Conservation (phyloP, 441 rosid species). For the Populus trichocarpa region DNA sequence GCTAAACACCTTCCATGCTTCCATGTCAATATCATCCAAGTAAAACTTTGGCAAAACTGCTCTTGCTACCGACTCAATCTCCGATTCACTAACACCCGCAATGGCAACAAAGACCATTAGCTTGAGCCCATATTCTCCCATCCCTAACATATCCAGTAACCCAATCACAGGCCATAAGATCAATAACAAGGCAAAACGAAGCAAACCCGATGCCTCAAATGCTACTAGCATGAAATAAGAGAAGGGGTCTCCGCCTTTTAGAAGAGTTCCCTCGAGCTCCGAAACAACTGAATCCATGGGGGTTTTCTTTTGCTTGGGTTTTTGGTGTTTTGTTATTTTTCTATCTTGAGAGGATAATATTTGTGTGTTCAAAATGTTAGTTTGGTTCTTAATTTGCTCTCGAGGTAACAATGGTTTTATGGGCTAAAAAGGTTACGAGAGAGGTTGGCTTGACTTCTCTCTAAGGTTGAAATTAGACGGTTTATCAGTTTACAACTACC, state of each 20-base stretch:
- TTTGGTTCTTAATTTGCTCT: neutral
- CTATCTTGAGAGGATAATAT: neutral
- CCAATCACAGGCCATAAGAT: conserved; percentile 59
- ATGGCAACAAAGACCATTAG: conserved; percentile 65
- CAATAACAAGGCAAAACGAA: conserved; percentile 56
- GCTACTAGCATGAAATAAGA: conserved; percentile 85
- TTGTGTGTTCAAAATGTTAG: neutral
- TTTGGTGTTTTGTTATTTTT: neutral
- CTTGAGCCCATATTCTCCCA: conserved; percentile 45
- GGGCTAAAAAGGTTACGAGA: conserved; percentile 19
- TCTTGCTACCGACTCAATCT: conserved; percentile 74
- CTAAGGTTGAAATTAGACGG: conserved; percentile 40
- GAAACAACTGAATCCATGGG: conserved; percentile 54
- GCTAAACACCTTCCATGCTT: conserved; percentile 69
- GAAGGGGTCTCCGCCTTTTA: conserved; percentile 55
- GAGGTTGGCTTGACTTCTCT: conserved; percentile 39
- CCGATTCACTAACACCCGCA: conserved; percentile 47
- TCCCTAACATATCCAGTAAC: conserved; percentile 39
- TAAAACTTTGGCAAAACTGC: conserved; percentile 82
- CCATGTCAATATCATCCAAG: conserved; percentile 64
- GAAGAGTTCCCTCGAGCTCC: conserved; percentile 69
- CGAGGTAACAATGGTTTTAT: conserved; percentile 16
- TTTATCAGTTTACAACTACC: conserved; percentile 64
- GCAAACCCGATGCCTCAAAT: conserved; percentile 71
- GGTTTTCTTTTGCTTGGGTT: neutral